Evolutionary conservation across 1,139 yeast species (phyloP), one percentile per base, ranked within the genome.

Genomic region (Pichia sp.): DNA sequence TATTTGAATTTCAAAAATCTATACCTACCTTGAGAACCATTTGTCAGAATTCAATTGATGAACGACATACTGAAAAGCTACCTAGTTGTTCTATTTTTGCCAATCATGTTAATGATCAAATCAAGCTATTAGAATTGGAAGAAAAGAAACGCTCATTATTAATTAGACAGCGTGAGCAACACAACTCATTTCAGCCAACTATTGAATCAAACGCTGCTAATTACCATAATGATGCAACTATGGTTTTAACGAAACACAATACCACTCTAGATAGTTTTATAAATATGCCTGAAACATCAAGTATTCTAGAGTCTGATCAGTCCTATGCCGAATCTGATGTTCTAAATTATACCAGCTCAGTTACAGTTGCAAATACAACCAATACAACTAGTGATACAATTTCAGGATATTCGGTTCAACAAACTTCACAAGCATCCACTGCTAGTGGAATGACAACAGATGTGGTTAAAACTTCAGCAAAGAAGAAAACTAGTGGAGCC

Each of bases 101-200:
- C n/a, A 55, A 61, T 2, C 64, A 74, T 41, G 61, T 80, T 23
- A 57, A 63, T 1, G 67, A 64, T 29, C 87, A 82, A 57, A 57
- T 66, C 9, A 76, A 71, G 28, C 73, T 80, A 55, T 52, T 73
- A 30, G 69, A 70, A 50, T 63, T 83, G 40, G 87, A 82, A 40
- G 52, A 56, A 32, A 43, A 54, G 3, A 59, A 59, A 42, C 53
- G 54, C 36, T 29, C 50, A 4, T 45, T 61, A 11, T 42, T 61
- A 11, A 26, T 50, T 2, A 58, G 53, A 35, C 65, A 59, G 40
- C 58, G 51, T 36, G 49, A 43, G 23, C 36, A 29, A 23, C 30
- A 40, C 11, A 24, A 40, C 22, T 3, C 10, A 12, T 8, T 29
- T 34, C 45, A 28, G 56, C 51, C 25, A 48, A 2, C 12, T 9